Base-by-base conservation (phyloP, 2,329 filamentous ascomycete species). In the Beauveria medogensis region DNA sequence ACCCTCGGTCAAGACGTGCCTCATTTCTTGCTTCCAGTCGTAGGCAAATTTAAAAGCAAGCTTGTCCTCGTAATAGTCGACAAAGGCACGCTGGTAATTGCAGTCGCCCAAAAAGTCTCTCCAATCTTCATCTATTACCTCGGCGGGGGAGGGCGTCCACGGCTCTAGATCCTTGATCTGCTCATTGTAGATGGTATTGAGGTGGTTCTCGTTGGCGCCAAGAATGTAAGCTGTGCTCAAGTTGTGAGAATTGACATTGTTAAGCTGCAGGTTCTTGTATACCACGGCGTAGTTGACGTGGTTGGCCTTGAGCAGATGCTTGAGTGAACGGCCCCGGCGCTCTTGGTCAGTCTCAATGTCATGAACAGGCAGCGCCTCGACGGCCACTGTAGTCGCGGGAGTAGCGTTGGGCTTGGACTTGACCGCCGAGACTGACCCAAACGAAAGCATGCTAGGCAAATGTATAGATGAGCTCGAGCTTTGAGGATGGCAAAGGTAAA, bases 11-110 rank as follows among this genome's bases (percentile, higher is more conserved):
- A 99, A 74, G 70, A 89, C 97, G 63, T 92, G 83, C 3, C 85
- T 77, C 9, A 95, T 78, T 3, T 96, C 84, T 58, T 80, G 78
- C 69, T 88, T 90, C 91, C 94, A 97, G 70, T 96, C 84, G 71
- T 97, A 97, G 41, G 85, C 80, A 67, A 87, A 83, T 30, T 78
- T 76, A 72, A 83, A 76, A 3, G 90, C 92, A 34, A 97, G 78
- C 68, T 91, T 86, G 71, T 99, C 94, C 72, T 99, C 94, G 70
- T 96, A 97, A 71, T 94, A 97, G 72, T 99, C 92, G 60, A 99
- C 80, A 70, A 88, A 99, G 0, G 92, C 93, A 63, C 93, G 84
- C 74, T 99, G 91, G 70, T 95, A 97, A 64, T 79, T 84, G 67
- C 82, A 82, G 71, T 91, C 85, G 24, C 93, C 92, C 37, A 97